Evolutionary conservation across 2,329 filamentous ascomycete species (phyloP), one percentile per base, ranked within the genome.

Genomic region (Pyrenochaeta sp.): DNA sequence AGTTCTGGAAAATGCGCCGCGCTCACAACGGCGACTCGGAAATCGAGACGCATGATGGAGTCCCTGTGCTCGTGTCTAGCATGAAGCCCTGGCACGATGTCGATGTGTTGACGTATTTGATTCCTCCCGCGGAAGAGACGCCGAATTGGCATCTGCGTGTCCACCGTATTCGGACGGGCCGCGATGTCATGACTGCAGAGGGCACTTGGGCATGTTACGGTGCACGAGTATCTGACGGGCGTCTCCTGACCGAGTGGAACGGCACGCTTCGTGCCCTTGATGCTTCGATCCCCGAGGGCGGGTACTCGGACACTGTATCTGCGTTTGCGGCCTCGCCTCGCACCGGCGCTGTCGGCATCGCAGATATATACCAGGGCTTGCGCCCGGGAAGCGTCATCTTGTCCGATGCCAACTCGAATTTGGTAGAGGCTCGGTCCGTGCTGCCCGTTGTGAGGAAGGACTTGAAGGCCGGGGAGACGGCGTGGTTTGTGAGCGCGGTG

Each of bases 351-450:
- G 77, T 80, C 1, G 80, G 80, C 0, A 78, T 81, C 9, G 67
- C 69, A 3, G 79, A 81, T 41, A 46, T 80, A 26, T 60, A 61
- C 11, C 56, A 68, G 5, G 58, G 48, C 14, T 48, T 60, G 9
- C 76, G 86, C 14, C 72, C 69, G 40, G 88, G 87, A 3, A 84
- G 81, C 63, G 76, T 90, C 18, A 82, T 91, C 34, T 84, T 90
- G 44, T 86, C 87, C 8, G 89, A 92, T 65, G 87, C 88, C 6
- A 91, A 92, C 72, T 88, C 85, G 34, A 92, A 92, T 69, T 72
- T 92, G 22, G 77, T 90, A 2, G 85, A 90, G 72, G 83, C 84
- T 45, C 75, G 88, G 45, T 90, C 86, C 3, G 78, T 87, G 28
- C 81, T 92, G 55, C 89, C 89, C 17, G 85, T 85, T 20, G 69